Base-by-base conservation (phyloP, 2,329 filamentous ascomycete species). In the Thermomyces lanuginosus region DNA sequence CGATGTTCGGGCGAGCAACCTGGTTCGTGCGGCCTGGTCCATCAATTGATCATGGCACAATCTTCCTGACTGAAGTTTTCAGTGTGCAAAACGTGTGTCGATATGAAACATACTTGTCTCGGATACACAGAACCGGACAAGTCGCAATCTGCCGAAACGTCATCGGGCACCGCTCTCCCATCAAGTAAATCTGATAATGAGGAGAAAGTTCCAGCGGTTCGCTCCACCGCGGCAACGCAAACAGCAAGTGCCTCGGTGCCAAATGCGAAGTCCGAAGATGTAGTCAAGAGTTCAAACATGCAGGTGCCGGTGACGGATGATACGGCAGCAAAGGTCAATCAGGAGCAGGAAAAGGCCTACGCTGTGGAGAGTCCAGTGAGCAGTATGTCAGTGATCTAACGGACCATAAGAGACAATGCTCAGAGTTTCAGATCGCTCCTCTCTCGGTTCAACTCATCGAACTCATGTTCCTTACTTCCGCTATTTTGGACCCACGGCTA, bases 401-500 rank as follows among this genome's bases (percentile, higher is more conserved):
- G 3, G 6, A 15, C 8, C 4, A 11, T 4, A 16, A 16, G 14
- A 16, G 9, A 20, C 8, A 8, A 9, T 9, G 15, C 7, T 21
- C 14, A 8, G 16, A 22, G 16, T 10, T 20, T n/a, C 26, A 54
- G 51, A 36, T 33, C 48, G 49, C n/a, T 54, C 51, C 7, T 52
- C 50, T 20, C 22, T 54, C 16, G 48, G 49, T 34, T 48, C 47
- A 22, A 44, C 34, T 15, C 41, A 42, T 35, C 51, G 49, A 29
- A 55, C 51, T 6, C 51, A 56, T 28, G 79, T 92, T 36, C 82
- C 82, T 0, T 92, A 89, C 48, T 92, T 92, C 42, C 66, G 83
- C 33, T 92, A 89, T 51, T 89, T 92, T 46, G 83, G 82, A 0
- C 80, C 81, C 0, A 92, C 83, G 1, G 83, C 82, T 35, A 92